Evolutionary conservation across 257 asterid genomes (phyloP).

Genomic region (Solanum microdontum): DNA sequence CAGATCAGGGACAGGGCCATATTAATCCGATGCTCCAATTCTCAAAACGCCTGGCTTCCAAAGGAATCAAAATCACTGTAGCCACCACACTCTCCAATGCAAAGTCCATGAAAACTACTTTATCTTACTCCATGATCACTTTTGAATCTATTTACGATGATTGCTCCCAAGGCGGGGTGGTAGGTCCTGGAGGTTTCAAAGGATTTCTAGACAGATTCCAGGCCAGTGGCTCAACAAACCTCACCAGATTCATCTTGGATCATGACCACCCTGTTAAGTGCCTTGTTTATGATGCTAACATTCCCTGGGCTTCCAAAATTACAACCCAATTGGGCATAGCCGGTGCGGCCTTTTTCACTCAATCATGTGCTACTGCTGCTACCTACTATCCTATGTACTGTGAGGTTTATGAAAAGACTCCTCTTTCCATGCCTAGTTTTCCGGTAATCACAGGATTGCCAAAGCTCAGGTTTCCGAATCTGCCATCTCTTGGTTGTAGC

Average conservation of each 20-base stretch:
- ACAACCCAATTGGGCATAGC: constrained; percentile 23
- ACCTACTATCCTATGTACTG: constrained; percentile 42
- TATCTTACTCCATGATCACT: constrained; percentile 5
- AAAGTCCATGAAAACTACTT: constrained; percentile 15
- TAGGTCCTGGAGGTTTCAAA: constrained; percentile 39
- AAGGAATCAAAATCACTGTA: constrained; percentile 39
- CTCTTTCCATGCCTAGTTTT: constrained; percentile 18
- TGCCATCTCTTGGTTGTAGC: constrained; percentile 44
- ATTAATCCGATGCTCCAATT: constrained; percentile 50
- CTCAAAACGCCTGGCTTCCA: constrained; percentile 38
- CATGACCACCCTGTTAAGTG: constrained; percentile 32
- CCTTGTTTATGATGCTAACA: constrained; percentile 43
- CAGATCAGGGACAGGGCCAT: constrained; percentile 64
- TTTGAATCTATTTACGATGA: constrained; percentile 38
- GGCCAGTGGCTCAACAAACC: constrained; percentile 25
- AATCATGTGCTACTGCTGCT: constrained; percentile 47
- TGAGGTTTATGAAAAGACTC: constrained; percentile 17
- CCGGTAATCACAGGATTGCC: constrained; percentile 25
- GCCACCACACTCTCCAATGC: constrained; percentile 31
- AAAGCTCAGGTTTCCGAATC: constrained; percentile 22
- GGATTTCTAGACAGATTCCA: constrained; percentile 52
- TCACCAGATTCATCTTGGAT: constrained; percentile 18
- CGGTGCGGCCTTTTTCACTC: constrained; percentile 45
- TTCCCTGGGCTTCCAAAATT: constrained; percentile 35
- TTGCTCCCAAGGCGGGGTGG: constrained; percentile 25